phyloP scores from a whole-genome alignment of 73 alveolate species.

The Halteria grandinella region DNA sequence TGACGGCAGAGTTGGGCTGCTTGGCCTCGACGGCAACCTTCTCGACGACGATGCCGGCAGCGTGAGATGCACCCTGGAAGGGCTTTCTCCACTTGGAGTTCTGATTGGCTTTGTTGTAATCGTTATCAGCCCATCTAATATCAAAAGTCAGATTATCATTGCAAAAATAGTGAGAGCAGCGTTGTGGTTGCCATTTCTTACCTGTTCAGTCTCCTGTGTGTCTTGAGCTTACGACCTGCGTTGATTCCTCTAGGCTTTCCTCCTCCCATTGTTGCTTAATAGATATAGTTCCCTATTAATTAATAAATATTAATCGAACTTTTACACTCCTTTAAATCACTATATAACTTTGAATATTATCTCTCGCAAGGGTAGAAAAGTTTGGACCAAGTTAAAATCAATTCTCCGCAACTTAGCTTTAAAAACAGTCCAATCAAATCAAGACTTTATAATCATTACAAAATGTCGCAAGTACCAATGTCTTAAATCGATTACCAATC shows the following conservation, averaged over 20 bases:
- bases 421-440: too few species aligned
- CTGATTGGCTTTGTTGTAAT: conserved; percentile 86
- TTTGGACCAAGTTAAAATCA: too few species aligned
- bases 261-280: conserved; percentile 57
- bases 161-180: too few species aligned
- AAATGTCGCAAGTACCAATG: too few species aligned
- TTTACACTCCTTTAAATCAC: neutral
- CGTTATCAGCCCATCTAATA: conserved; percentile 80
- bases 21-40: conserved; percentile 96
- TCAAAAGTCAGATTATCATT: too few species aligned
- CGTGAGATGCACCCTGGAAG: conserved; percentile 93
- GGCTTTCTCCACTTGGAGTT: conserved; percentile 92
- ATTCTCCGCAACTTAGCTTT: too few species aligned
- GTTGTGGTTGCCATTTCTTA: too few species aligned
- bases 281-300: conserved; percentile 45
- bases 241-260: conserved; percentile 81
- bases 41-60: conserved; percentile 96
- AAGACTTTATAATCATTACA: too few species aligned
- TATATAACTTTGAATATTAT: neutral
- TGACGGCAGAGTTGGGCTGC: conserved; percentile 97
- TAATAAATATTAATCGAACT: conserved; percentile 30
- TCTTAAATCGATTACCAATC: too few species aligned
- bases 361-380: neutral
- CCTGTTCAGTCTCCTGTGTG: conserved; percentile 74
- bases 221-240: conserved; percentile 81